Evolutionary conservation across 352 stramenopile genomes (phyloP).

Genomic region (Phytophthora boehmeriae): DNA sequence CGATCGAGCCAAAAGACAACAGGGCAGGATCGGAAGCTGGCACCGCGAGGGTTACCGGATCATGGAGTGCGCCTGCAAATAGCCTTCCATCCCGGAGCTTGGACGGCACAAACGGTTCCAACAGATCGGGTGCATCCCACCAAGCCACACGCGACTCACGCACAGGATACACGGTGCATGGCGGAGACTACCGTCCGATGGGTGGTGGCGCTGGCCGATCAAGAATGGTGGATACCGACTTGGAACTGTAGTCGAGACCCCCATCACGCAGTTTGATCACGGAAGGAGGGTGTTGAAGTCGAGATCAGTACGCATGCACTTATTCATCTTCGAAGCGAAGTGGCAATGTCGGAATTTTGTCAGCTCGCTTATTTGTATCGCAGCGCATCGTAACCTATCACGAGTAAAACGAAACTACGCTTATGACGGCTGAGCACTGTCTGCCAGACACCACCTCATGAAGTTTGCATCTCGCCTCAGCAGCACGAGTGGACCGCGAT

Average conservation of each 20-base stretch:
- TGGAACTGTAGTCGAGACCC: slow-evolving; percentile 53
- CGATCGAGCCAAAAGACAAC: slow-evolving; percentile 27
- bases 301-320: too few species aligned
- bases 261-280: too few species aligned
- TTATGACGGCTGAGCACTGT: too few species aligned
- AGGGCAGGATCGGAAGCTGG: slow-evolving; percentile 17
- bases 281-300: too few species aligned
- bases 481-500: too few species aligned
- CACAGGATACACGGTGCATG: slow-evolving; percentile 26
- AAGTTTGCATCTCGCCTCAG: too few species aligned
- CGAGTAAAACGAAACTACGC: too few species aligned
- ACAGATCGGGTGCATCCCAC: slow-evolving; percentile 45
- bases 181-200: slow-evolving; percentile 30
- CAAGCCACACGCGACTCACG: slow-evolving; percentile 14
- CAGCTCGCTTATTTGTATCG: too few species aligned
- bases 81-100: slow-evolving; percentile 35
- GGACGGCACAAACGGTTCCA: slow-evolving; percentile 44
- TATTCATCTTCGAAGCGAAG: too few species aligned
- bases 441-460: too few species aligned
- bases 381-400: too few species aligned
- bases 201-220: slow-evolving; percentile 27
- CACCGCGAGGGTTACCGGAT: slow-evolving; percentile 21
- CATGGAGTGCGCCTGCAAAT: slow-evolving; percentile 27
- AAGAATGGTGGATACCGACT: slow-evolving; percentile 63
- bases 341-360: too few species aligned